These are phyloP conservation scores for Annulohypoxylon maeteangense DNA, from an alignment of 495 filamentous ascomycete genomes.

Conservation along the genomic window DNA sequence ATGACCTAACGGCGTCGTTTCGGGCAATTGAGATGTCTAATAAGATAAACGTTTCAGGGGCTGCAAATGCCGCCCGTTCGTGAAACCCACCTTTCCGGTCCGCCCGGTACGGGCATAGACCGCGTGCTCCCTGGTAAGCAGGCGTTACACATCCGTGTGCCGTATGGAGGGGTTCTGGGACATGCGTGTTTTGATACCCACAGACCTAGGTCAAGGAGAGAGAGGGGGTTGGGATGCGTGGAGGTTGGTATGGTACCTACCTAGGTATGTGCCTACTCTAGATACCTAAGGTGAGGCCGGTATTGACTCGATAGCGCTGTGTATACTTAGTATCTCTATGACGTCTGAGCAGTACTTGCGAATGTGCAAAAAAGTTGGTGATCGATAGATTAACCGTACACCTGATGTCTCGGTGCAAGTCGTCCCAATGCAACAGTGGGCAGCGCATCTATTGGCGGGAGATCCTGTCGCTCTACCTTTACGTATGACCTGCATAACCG, in stretches of 20 bases:
- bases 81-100: constrained; percentile 19
- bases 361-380: not conserved
- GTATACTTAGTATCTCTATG: too few species aligned
- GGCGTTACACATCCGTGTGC: not conserved
- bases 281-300: not conserved
- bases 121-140: constrained; percentile 3
- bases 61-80: constrained; percentile 1
- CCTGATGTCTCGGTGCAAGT: constrained; percentile 16
- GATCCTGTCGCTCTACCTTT: constrained; percentile 1
- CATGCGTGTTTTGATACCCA: constrained; percentile 6
- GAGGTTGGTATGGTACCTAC: not conserved
- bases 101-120: constrained; percentile 11
- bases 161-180: not conserved
- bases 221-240: constrained; percentile 13
- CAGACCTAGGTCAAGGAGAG: not conserved
- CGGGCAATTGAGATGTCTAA: not conserved
- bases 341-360: not conserved
- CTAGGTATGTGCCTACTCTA: not conserved
- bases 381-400: constrained; percentile 9
- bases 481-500: constrained; percentile 41
- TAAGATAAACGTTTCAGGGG: not conserved
- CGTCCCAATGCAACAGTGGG: constrained; percentile 20
- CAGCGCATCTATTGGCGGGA: constrained; percentile 10
- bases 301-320: not conserved
- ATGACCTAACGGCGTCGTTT: not conserved